These are phyloP conservation scores for Beauveria pseudobassiana DNA, from an alignment of 2,329 filamentous ascomycete species.

Conservation along the genomic window DNA sequence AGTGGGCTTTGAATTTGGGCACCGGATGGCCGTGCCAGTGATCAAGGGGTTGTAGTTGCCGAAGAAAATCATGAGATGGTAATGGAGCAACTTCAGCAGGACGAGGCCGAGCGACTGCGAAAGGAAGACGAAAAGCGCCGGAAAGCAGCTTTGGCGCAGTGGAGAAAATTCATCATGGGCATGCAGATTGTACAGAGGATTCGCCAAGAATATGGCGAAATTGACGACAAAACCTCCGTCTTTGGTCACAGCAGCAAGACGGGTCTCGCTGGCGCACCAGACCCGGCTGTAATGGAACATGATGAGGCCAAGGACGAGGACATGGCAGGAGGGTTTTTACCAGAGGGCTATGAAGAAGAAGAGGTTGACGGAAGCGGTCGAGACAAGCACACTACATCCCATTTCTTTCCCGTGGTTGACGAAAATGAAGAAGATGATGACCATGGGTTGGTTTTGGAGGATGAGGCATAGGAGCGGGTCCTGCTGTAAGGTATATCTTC, in stretches of 20 bases:
- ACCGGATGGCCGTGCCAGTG: conserved; percentile 87
- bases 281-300: conserved; percentile 15
- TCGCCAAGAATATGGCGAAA: conserved; percentile 64
- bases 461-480: neutral
- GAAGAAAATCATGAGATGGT: conserved; percentile 68
- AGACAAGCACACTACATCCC: conserved; percentile 28
- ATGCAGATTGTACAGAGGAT: conserved; percentile 75
- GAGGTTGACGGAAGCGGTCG: conserved; percentile 26
- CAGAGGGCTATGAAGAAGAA: conserved; percentile 46
- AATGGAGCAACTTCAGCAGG: conserved; percentile 69
- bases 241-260: conserved; percentile 40
- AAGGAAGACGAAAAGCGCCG: conserved; percentile 81
- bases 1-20: conserved; percentile 92
- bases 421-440: conserved; percentile 33
- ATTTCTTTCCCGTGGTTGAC: conserved; percentile 41
- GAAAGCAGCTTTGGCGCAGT: conserved; percentile 64
- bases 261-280: conserved; percentile 12
- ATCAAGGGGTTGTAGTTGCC: conserved; percentile 87
- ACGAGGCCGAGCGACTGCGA: conserved; percentile 64
- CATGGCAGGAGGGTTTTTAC: conserved; percentile 55
- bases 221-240: conserved; percentile 44
- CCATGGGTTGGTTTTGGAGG: conserved; percentile 13
- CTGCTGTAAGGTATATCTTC: too few species aligned
- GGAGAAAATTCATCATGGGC: conserved; percentile 83
- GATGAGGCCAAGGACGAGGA: conserved; percentile 33